A percentile compares a stretch with the other conserved stretches of the same genome.
Evolutionary conservation across 805 yeast genomes (phyloP).

Genomic region (Candida xiaguanensis): DNA sequence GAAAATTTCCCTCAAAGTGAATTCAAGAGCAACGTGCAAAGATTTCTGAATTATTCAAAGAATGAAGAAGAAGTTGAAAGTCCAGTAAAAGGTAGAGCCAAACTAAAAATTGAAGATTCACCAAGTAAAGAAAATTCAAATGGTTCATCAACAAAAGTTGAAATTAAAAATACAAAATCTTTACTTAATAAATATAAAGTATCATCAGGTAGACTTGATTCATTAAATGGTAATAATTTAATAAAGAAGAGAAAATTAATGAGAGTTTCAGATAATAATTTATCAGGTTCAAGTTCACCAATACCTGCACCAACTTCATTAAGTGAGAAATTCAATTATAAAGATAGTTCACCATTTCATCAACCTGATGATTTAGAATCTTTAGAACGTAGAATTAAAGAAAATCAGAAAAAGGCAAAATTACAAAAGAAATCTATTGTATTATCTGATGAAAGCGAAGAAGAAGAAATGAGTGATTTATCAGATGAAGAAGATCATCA

Average conservation of each 20-base stretch:
- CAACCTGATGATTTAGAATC: constrained; percentile 32
- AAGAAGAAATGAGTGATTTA: constrained; percentile 47
- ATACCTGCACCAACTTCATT: constrained; percentile 11
- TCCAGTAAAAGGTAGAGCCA: constrained; percentile 32
- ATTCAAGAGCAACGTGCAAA: too few relatives aligned
- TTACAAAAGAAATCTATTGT: constrained; percentile 9
- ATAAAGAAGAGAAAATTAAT: constrained; percentile 33
- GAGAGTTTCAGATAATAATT: constrained; percentile 13
- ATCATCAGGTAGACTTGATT: constrained; percentile 13
- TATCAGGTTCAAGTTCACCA: constrained; percentile 9
- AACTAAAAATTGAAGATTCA: constrained; percentile 19
- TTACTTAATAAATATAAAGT: constrained; percentile 42
- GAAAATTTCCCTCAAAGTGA: constrained; percentile 29
- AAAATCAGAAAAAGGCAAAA: constrained; percentile 25
- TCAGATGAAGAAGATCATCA: constrained; percentile 45
- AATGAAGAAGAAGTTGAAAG: constrained; percentile 26
- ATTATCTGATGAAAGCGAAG: constrained; percentile 35
- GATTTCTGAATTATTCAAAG: too few relatives aligned
- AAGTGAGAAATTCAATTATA: constrained; percentile 9
- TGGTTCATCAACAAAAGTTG: constrained; percentile 34
- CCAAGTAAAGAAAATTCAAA: constrained; percentile 14
- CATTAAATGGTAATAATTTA: constrained; percentile 9
- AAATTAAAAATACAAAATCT: constrained; percentile 38
- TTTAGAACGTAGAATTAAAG: constrained; percentile 36
- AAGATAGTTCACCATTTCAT: not conserved